Evolutionary conservation across 2,329 filamentous ascomycete species (phyloP).

Genomic region (Pseudocercospora vitis): DNA sequence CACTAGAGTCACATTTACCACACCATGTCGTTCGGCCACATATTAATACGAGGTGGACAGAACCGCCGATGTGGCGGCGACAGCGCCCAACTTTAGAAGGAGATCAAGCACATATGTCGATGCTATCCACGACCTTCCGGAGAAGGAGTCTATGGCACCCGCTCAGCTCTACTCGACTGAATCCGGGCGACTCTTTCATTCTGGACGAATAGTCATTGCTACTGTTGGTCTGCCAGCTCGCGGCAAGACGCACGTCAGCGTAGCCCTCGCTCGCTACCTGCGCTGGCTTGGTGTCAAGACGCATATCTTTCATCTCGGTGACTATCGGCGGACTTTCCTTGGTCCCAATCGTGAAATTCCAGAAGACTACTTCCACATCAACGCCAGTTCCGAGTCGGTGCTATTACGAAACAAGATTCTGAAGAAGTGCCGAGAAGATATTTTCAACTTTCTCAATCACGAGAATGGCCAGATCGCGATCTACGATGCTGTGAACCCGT

Average conservation of each 20-base stretch:
- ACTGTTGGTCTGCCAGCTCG: conserved; percentile 93
- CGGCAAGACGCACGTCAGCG: conserved; percentile 97
- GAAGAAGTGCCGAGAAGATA: conserved; percentile 95
- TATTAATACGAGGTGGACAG: conserved; percentile 19
- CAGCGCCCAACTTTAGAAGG: conserved; percentile 83
- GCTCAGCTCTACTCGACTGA: conserved; percentile 98
- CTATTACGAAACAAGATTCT: conserved; percentile 94
- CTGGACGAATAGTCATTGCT: conserved; percentile 92
- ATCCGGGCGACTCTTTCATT: conserved; percentile 94
- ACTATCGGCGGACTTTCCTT: conserved; percentile 90
- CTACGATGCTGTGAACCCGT: conserved; percentile 95
- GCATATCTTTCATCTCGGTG: conserved; percentile 93
- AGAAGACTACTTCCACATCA: conserved; percentile 96
- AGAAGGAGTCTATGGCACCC: conserved; percentile 81
- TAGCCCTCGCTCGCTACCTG: conserved; percentile 90
- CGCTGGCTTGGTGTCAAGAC: conserved; percentile 98
- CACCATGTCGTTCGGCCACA: neutral
- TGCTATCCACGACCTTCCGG: conserved; percentile 89
- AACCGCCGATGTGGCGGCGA: conserved; percentile 88
- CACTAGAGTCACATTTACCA: neutral
- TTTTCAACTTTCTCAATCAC: conserved; percentile 92
- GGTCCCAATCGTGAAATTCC: conserved; percentile 81
- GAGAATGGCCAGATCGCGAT: conserved; percentile 98
- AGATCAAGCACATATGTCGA: conserved; percentile 96
- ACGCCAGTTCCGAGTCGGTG: conserved; percentile 89